Evolutionary conservation across 345 rosid species (phyloP).

Genomic region (Alliaria petiolata): DNA sequence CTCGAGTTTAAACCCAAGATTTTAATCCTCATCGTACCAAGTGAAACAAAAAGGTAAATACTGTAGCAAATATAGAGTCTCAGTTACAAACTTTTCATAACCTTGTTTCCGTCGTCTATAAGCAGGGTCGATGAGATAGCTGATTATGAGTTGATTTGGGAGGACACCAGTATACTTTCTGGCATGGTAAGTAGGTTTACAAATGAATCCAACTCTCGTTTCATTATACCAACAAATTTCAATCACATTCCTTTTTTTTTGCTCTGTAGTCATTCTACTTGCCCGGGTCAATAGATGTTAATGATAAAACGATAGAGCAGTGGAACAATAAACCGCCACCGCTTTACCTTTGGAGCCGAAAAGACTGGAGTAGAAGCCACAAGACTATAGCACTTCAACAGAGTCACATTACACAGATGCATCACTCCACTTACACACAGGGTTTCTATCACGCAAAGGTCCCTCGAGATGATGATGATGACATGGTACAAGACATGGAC

Average conservation of each 20-base stretch:
- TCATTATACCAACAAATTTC: neutral
- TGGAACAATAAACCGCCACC: conserved; percentile 58
- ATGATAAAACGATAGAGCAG: conserved; percentile 46
- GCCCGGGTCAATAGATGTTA: conserved; percentile 54
- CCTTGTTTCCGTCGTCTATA: conserved; percentile 12
- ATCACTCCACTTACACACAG: neutral
- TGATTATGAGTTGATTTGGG: conserved; percentile 57
- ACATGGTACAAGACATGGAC: conserved; percentile 18
- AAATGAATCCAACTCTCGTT: neutral
- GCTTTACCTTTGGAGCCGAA: conserved; percentile 70
- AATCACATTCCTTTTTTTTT: neutral
- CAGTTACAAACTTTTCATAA: neutral
- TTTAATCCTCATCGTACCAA: conserved; percentile 64
- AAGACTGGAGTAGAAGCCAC: conserved; percentile 48
- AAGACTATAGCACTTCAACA: conserved; percentile 37
- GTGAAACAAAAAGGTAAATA: conserved; percentile 49
- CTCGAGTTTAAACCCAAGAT: conserved; percentile 61
- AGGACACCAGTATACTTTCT: conserved; percentile 41
- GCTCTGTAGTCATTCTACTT: conserved; percentile 60
- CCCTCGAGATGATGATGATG: neutral
- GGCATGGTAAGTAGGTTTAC: conserved; percentile 49
- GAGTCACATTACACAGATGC: conserved; percentile 31
- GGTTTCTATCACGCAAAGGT: neutral
- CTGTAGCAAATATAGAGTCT: conserved; percentile 16
- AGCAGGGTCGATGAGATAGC: conserved; percentile 36